Conservation (phyloP, 176 grass and related monocot genomes). For the Ensete ventricosum region DNA sequence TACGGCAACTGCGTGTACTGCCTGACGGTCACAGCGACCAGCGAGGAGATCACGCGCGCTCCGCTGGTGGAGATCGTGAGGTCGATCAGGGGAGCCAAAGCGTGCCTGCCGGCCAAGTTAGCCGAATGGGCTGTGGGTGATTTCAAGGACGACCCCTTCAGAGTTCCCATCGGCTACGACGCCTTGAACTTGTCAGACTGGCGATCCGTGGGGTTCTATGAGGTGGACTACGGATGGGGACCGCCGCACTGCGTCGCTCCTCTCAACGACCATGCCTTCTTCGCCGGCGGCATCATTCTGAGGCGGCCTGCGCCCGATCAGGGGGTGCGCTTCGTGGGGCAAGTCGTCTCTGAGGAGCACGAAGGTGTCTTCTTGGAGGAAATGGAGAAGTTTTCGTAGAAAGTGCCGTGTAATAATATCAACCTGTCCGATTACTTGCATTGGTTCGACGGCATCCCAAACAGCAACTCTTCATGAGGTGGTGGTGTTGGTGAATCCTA, state of each 20-base stretch:
- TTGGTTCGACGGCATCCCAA: too few species aligned
- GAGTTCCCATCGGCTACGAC: background rate
- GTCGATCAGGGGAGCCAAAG: background rate
- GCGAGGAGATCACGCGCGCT: background rate
- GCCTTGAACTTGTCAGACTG: background rate
- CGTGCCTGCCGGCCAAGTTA: background rate
- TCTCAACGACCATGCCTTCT: background rate
- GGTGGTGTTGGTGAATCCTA: too few species aligned
- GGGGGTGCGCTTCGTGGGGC: background rate
- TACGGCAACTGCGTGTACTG: conserved; percentile 8
- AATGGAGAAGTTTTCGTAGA: background rate
- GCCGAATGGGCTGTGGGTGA: background rate
- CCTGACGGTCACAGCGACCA: background rate
- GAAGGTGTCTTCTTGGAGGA: background rate
- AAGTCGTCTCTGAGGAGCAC: background rate
- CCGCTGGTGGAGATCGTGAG: background rate
- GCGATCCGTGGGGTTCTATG: background rate
- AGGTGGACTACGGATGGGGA: conserved; percentile 1
- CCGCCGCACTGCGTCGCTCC: background rate
- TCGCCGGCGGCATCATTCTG: background rate
- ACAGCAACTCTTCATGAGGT: too few species aligned
- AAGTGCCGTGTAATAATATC: background rate
- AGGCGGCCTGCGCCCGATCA: background rate
- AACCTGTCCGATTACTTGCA: too few species aligned
- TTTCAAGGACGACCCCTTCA: background rate